These are phyloP conservation scores for Komagataella phaffii DNA, from an alignment of 805 yeast genomes.

Conservation along the genomic window DNA sequence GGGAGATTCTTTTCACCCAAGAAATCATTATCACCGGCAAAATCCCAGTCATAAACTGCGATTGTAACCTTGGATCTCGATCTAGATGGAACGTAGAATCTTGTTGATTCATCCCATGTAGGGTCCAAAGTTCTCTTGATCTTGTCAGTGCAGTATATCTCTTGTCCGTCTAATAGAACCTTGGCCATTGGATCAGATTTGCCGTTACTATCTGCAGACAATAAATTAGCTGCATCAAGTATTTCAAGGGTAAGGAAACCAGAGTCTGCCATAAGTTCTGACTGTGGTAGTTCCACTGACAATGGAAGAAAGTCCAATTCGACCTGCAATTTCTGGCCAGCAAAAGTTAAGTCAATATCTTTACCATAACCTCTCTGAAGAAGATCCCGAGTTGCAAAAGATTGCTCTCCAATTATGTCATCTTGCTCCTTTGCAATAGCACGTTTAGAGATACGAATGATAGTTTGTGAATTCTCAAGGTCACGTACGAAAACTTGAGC, in stretches of 20 bases:
- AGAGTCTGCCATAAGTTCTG: slow-evolving; percentile 56
- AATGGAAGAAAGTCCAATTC: slow-evolving; percentile 53
- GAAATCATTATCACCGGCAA: slow-evolving; percentile 53
- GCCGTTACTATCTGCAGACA: slow-evolving; percentile 58
- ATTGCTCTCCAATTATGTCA: slow-evolving; percentile 38
- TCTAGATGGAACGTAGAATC: slow-evolving; percentile 51
- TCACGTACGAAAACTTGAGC: slow-evolving; percentile 61
- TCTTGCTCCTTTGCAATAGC: slow-evolving; percentile 30
- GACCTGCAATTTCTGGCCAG: slow-evolving; percentile 23
- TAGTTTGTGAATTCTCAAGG: slow-evolving; percentile 41
- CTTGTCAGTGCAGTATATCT: slow-evolving; percentile 43
- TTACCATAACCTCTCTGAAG: slow-evolving; percentile 31
- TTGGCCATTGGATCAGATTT: slow-evolving; percentile 61
- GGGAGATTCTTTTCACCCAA: slow-evolving; percentile 42
- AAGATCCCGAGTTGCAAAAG: slow-evolving; percentile 38
- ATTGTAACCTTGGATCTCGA: slow-evolving; percentile 34
- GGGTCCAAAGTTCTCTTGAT: slow-evolving; percentile 61
- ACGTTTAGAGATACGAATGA: slow-evolving; percentile 44
- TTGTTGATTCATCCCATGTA: slow-evolving; percentile 57
- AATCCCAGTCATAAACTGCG: slow-evolving; percentile 65
- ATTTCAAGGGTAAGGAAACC: slow-evolving; percentile 48
- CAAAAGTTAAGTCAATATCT: slow-evolving; percentile 32
- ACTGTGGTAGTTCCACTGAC: slow-evolving; percentile 33
- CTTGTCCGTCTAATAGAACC: slow-evolving; percentile 38
- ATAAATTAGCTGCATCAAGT: slow-evolving; percentile 37